Base-by-base conservation (phyloP, 2,329 filamentous ascomycete species). In the Aureobasidium zeae region DNA sequence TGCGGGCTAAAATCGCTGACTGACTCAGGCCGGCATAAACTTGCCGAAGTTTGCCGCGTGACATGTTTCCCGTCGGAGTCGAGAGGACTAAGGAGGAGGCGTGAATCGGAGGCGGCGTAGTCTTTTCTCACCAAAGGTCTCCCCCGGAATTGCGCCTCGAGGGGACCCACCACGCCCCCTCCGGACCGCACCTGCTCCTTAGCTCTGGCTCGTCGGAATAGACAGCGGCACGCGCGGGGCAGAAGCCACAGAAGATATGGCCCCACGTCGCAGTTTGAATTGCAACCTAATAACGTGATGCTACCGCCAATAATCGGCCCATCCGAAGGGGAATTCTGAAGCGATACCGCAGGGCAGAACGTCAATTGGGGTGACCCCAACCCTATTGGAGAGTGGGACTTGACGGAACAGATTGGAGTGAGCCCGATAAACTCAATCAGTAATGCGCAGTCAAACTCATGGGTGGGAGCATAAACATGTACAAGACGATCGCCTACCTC, bases 271-370 rank as follows among this genome's bases (percentile, higher is more conserved):
- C 38, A 42, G 29, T 21, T 25, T 25, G 29, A 28, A 33, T 11
- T 42, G 38, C 38, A 26, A 42, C 38, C 11, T 29, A 26, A 42
- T 29, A 21, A 33, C 20, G 16, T 22, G 31, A 34, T 31, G 25
- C 34, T 44, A 30, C 39, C 29, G 29, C 39, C 39, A 31, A 34
- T 19, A 26, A 35, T 35, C 39, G 39, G 39, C 39, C n/a, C n/a
- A 28, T 44, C 31, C 13, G 25, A 44, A 29, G 3, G 16, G 22
- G 39, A 11, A 44, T 34, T 22, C 35, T 9, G 15, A 29, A 22
- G 39, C 39, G 39, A 44, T 44, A 35, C 31, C 39, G 31, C 39
- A 35, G 17, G 12, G 10, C n/a, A n/a, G n/a, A n/a, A n/a, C n/a
- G n/a, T n/a, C n/a, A n/a, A n/a, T n/a, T n/a, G n/a, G n/a, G n/a